Percentiles rank a stretch among this genome's conserved stretches.
Evolutionary conservation across 257 asterid genomes (phyloP).

Genomic region (Fraxinus anomala): DNA sequence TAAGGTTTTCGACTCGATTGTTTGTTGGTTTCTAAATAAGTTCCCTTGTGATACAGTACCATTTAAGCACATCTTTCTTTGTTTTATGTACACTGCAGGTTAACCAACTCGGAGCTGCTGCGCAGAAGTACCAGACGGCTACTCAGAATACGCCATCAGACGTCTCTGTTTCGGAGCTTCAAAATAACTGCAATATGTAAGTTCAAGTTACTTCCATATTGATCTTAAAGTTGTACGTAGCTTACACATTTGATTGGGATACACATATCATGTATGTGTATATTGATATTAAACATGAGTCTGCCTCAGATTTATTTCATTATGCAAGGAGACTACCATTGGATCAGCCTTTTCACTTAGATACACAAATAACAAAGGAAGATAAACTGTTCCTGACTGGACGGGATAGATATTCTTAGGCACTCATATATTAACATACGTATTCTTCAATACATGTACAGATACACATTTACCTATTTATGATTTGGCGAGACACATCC

Average conservation of each 20-base stretch:
- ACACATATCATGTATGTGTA: not conserved
- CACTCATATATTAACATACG: not conserved
- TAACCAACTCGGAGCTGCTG: constrained; percentile 28
- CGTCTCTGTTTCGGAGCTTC: constrained; percentile 4
- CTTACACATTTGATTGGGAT: not conserved
- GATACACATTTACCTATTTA: not conserved
- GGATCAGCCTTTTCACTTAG: not conserved
- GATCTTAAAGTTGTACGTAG: not conserved
- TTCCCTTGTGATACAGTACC: not conserved
- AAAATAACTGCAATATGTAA: constrained; percentile 23
- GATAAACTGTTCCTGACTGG: not conserved
- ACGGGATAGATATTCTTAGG: not conserved
- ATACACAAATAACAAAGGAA: not conserved
- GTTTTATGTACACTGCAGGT: constrained; percentile 10
- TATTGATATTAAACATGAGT: not conserved
- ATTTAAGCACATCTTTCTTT: not conserved
- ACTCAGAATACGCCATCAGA: constrained; percentile 15
- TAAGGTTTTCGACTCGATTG: not conserved
- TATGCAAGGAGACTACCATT: not conserved
- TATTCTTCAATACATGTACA: not conserved
- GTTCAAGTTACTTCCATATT: not conserved
- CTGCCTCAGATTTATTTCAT: not conserved
- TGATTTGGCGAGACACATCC: not conserved
- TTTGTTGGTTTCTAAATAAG: not conserved
- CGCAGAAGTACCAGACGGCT: constrained; percentile 22